Evolutionary conservation across 306 rosid species (phyloP).

Genomic region (Luffa aegyptiaca): DNA sequence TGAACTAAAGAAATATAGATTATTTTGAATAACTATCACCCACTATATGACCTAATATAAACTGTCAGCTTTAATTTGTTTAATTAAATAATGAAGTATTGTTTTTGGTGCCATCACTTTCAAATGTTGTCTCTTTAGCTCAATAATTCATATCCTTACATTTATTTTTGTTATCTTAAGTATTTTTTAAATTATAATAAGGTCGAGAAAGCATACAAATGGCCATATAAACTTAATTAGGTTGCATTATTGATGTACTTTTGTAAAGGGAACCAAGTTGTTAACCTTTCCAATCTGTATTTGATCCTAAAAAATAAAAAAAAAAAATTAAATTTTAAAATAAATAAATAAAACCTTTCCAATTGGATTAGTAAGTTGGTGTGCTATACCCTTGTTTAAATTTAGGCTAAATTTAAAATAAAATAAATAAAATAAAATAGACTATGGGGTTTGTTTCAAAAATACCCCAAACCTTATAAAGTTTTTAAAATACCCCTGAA

Average conservation of each 20-base stretch:
- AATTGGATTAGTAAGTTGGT: background rate
- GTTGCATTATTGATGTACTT: background rate
- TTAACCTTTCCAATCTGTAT: background rate
- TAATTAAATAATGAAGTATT: background rate
- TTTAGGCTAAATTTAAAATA: background rate
- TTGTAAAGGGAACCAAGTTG: background rate
- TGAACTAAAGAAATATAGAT: too few species aligned
- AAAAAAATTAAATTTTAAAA: too few species aligned
- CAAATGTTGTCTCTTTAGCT: background rate
- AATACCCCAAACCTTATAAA: too few species aligned
- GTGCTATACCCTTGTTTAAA: background rate
- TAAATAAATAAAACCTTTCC: too few species aligned
- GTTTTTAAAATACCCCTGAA: too few species aligned
- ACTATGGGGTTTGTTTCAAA: too few species aligned
- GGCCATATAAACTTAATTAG: background rate
- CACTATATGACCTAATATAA: too few species aligned
- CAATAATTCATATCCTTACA: background rate
- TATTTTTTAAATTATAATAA: background rate
- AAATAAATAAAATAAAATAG: too few species aligned
- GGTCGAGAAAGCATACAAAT: background rate
- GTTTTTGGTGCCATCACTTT: background rate
- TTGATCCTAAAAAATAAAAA: too few species aligned
- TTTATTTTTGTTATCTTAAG: background rate
- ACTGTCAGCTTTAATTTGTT: background rate
- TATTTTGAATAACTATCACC: too few species aligned